These are phyloP conservation scores for Rubia peregrina DNA, from an alignment of 305 asterid genomes.

Conservation along the genomic window DNA sequence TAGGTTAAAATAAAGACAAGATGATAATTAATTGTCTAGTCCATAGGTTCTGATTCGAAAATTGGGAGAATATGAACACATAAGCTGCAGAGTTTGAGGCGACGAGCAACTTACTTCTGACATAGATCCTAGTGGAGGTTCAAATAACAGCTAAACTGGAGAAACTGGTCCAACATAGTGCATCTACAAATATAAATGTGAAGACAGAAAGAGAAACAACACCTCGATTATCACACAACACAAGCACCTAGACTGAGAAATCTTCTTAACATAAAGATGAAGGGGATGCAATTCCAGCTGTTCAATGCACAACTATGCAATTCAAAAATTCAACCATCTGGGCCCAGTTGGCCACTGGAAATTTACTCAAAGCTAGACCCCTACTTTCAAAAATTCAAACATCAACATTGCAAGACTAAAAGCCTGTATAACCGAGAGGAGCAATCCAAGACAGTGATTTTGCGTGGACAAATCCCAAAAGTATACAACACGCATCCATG, in stretches of 20 bases:
- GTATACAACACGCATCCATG: neutral
- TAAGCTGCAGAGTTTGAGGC: constrained; percentile 10
- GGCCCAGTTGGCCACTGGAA: no score
- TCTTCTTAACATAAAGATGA: neutral
- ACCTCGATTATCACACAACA: neutral
- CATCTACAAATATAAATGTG: neutral
- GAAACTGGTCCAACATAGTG: neutral
- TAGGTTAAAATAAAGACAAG: neutral
- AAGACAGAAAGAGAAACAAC: neutral
- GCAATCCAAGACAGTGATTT: neutral
- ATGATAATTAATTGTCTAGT: neutral
- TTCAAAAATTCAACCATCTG: neutral
- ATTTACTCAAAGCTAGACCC: neutral
- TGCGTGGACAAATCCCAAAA: neutral
- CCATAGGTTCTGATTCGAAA: neutral
- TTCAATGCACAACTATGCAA: neutral
- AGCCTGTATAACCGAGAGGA: neutral
- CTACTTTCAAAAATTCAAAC: neutral
- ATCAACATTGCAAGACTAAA: neutral
- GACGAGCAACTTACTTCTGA: neutral
- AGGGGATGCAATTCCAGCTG: neutral
- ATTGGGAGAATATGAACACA: neutral
- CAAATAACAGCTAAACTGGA: neutral
- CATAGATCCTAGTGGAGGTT: neutral
- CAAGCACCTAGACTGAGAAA: neutral